phyloP scores from a whole-genome alignment of 306 rosid genomes.

The Rosa persica region DNA sequence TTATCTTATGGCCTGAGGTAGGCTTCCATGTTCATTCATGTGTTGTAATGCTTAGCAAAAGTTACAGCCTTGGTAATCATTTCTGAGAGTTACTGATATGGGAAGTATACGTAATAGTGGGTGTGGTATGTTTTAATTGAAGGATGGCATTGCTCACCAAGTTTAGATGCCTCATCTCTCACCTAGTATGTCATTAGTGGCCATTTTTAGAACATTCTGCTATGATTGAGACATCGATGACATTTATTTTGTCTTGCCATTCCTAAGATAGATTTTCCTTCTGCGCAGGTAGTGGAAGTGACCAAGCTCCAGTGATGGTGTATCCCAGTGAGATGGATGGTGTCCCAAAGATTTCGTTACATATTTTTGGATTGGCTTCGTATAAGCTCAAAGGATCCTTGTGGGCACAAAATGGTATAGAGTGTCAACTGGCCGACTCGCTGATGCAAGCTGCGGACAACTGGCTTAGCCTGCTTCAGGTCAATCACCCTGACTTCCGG shows the following conservation, averaged over 20 bases:
- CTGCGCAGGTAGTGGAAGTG: slow-evolving; percentile 46
- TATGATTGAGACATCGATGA: neutral
- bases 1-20: neutral
- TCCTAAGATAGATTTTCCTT: slow-evolving; percentile 12
- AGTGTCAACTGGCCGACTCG: slow-evolving; percentile 52
- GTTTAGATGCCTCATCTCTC: neutral
- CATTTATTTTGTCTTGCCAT: slow-evolving; percentile 18
- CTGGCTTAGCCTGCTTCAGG: slow-evolving; percentile 71
- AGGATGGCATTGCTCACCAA: neutral
- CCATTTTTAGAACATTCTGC: neutral
- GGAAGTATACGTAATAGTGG: neutral
- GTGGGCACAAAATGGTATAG: slow-evolving; percentile 62
- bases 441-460: slow-evolving; percentile 69
- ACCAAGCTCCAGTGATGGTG: slow-evolving; percentile 51
- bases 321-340: slow-evolving; percentile 58
- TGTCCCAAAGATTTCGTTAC: slow-evolving; percentile 52
- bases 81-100: neutral
- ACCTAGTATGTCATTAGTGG: neutral
- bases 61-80: neutral
- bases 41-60: neutral
- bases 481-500: slow-evolving; percentile 80
- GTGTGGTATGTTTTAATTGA: neutral
- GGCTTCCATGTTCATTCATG: neutral
- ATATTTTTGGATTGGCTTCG: slow-evolving; percentile 72
- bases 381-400: slow-evolving; percentile 72